These are phyloP conservation scores for Rhizopogon sp. DNA, from an alignment of 768 basidiomycete genomes.

Conservation along the genomic window DNA sequence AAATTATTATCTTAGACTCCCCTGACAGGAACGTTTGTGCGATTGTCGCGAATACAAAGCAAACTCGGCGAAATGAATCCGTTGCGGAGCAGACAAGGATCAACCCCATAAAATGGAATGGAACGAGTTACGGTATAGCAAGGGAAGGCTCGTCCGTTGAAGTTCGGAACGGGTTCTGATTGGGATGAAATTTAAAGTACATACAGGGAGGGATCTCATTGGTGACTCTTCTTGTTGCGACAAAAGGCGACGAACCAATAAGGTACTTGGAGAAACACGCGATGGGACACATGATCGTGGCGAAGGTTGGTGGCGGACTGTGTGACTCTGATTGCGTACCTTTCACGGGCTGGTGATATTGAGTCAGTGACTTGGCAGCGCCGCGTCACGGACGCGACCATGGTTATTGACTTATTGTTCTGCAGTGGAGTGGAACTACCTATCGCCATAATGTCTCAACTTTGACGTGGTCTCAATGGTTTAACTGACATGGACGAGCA, in stretches of 20 bases:
- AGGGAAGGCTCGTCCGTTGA: constrained; percentile 1
- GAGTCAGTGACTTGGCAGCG: neutral
- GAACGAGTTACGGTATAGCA: constrained; percentile 8
- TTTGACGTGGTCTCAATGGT: neutral
- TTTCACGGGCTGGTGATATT: neutral
- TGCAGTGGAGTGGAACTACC: neutral
- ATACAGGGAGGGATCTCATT: neutral
- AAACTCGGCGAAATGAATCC: neutral
- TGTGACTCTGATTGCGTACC: constrained; percentile 12
- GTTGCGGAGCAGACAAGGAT: constrained; percentile 27
- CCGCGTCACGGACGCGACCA: neutral
- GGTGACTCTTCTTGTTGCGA: constrained; percentile 1
- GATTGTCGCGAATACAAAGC: neutral
- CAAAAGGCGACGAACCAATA: constrained; percentile 3
- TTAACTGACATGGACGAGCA: neutral
- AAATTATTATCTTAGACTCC: neutral
- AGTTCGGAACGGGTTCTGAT: constrained; percentile 3
- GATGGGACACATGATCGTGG: constrained; percentile 13
- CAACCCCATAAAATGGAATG: constrained; percentile 18
- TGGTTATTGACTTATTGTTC: neutral
- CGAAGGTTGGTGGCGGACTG: constrained; percentile 20
- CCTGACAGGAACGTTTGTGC: constrained; percentile 14
- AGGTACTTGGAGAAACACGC: constrained; percentile 3
- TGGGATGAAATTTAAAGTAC: neutral
- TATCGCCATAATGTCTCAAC: neutral